Percentiles rank a stretch among this genome's conserved stretches.
Evolutionary conservation across 2,329 filamentous ascomycete species (phyloP).

Genomic region (Cercospora sojina): DNA sequence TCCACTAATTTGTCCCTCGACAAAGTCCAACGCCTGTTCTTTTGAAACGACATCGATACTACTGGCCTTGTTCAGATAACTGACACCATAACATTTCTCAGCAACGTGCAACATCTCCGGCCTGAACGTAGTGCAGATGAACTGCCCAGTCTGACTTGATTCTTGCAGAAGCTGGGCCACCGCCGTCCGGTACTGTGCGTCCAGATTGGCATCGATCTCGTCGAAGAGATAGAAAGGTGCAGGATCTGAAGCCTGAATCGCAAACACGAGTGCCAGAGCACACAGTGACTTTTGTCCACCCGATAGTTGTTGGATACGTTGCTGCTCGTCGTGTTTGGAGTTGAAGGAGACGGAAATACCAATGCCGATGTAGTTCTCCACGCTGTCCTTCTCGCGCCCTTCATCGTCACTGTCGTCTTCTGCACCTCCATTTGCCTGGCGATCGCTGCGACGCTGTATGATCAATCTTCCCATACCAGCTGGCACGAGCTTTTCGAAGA

Average conservation of each 20-base stretch:
- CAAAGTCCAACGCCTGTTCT: constrained; percentile 87
- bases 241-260: constrained; percentile 96
- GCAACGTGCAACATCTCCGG: constrained; percentile 94
- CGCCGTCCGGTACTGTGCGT: constrained; percentile 95
- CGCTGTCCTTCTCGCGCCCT: constrained; percentile 48
- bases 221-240: constrained; percentile 99
- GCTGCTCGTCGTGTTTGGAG: constrained; percentile 96
- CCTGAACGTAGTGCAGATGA: constrained; percentile 98
- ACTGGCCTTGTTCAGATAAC: constrained; percentile 87
- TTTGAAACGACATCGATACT: constrained; percentile 85
- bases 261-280: constrained; percentile 95
- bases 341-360: constrained; percentile 98
- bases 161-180: constrained; percentile 83
- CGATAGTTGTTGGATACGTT: constrained; percentile 93
- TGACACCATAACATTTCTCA: constrained; percentile 96
- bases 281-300: constrained; percentile 96
- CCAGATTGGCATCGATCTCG: constrained; percentile 96
- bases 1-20: constrained; percentile 70
- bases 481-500: constrained; percentile 93
- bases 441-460: constrained; percentile 87
- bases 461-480: constrained; percentile 87
- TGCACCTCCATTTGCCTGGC: constrained; percentile 53
- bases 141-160: constrained; percentile 61
- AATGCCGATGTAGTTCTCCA: constrained; percentile 95
- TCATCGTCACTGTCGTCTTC: constrained; percentile 58